Evolutionary conservation across 2,329 filamentous ascomycete species (phyloP).

Genomic region (Fusarium goolgardi): DNA sequence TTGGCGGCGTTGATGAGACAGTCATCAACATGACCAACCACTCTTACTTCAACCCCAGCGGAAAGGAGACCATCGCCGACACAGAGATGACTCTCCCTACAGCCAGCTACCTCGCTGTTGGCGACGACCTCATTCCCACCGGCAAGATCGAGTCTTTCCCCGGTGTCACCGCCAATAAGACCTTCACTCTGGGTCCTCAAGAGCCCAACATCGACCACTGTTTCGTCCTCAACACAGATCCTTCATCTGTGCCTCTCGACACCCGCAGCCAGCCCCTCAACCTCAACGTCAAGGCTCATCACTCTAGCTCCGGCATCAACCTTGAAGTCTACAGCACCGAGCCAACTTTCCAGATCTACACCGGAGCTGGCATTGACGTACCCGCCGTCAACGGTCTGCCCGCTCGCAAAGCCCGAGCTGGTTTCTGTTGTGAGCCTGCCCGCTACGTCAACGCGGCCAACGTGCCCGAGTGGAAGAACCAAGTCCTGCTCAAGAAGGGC

Average conservation of each 20-base stretch:
- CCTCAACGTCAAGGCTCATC: conserved; percentile 76
- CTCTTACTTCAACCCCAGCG: conserved; percentile 78
- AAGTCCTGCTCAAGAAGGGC: conserved; percentile 86
- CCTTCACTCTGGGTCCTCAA: conserved; percentile 77
- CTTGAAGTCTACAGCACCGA: conserved; percentile 92
- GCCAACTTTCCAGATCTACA: conserved; percentile 97
- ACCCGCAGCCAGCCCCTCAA: conserved; percentile 72
- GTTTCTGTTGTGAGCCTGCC: conserved; percentile 92
- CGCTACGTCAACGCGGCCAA: conserved; percentile 92
- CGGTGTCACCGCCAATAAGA: conserved; percentile 71
- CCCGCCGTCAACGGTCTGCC: conserved; percentile 72
- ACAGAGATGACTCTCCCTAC: conserved; percentile 75
- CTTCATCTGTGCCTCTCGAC: conserved; percentile 71
- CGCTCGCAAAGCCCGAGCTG: conserved; percentile 74
- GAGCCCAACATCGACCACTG: conserved; percentile 89
- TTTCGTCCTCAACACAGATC: conserved; percentile 79
- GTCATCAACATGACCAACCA: conserved; percentile 95
- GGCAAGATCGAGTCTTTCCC: conserved; percentile 72
- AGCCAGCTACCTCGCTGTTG: conserved; percentile 77
- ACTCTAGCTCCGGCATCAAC: conserved; percentile 79
- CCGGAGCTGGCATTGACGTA: conserved; percentile 85
- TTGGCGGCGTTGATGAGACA: conserved; percentile 86
- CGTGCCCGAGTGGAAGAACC: conserved; percentile 79
- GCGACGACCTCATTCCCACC: conserved; percentile 78
- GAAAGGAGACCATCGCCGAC: conserved; percentile 63